phyloP scores from a whole-genome alignment of 148 eudicot species.

The Polygonum maritimum region DNA sequence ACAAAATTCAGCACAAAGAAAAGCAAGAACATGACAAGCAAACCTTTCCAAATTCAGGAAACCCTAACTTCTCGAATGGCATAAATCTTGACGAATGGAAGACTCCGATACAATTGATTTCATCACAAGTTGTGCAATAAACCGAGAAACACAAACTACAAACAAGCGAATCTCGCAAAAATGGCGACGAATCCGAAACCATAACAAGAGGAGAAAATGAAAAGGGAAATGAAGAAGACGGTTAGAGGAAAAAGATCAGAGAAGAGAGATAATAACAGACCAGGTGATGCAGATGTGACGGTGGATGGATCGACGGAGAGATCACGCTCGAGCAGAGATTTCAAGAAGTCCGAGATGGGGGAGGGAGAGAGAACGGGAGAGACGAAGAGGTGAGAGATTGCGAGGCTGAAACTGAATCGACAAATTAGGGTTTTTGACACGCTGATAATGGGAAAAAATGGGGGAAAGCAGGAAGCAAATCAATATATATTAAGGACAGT shows the following conservation, averaged over 20 bases:
- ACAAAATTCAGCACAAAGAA: not conserved
- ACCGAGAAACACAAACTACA: not conserved
- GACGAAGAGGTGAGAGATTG: conserved; percentile 14
- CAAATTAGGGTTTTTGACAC: conserved; percentile 40
- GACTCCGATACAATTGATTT: not conserved
- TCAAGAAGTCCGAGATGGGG: conserved; percentile 9
- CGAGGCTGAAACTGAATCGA: conserved; percentile 47
- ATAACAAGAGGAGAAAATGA: not conserved
- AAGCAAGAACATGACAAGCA: not conserved
- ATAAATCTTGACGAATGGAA: not conserved
- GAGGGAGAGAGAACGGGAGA: conserved; percentile 10
- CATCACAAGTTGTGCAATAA: not conserved
- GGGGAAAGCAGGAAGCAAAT: too few relatives aligned
- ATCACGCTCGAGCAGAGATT: conserved; percentile 14
- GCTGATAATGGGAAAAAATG: conserved; percentile 10
- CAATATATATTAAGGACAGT: too few relatives aligned
- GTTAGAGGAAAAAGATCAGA: not conserved
- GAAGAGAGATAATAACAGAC: conserved; percentile 15
- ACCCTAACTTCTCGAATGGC: not conserved
- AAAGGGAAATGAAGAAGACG: not conserved
- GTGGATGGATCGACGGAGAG: conserved; percentile 14
- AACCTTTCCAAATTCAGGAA: conserved; percentile 2
- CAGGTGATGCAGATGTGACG: conserved; percentile 13
- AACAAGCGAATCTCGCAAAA: not conserved
- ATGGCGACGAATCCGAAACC: not conserved